Conservation (phyloP, 805 yeast genomes). For the Metschnikowia hibisci region DNA sequence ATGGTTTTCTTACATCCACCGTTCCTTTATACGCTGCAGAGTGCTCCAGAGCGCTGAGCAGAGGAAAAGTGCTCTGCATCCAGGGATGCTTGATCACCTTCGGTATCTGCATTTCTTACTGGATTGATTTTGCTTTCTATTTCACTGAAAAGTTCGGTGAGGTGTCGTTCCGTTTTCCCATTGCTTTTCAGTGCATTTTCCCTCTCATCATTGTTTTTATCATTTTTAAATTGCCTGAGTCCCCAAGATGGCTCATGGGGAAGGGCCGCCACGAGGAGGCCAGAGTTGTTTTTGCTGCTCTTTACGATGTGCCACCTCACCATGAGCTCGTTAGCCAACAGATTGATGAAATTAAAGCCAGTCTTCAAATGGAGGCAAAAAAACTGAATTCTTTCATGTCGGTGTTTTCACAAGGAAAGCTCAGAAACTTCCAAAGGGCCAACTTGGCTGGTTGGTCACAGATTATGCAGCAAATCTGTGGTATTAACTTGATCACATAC, state of each 20-base stretch:
- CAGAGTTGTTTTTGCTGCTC: constrained; percentile 16
- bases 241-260: constrained; percentile 42
- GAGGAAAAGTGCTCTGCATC: constrained; percentile 29
- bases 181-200: constrained; percentile 28
- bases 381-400: constrained; percentile 22
- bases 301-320: constrained; percentile 23
- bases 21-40: constrained; percentile 37
- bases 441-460: constrained; percentile 43
- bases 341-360: constrained; percentile 24
- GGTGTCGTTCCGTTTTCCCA: constrained; percentile 33
- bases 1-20: constrained; percentile 33
- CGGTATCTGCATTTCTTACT: constrained; percentile 31
- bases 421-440: constrained; percentile 47
- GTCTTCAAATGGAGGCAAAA: constrained; percentile 23
- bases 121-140: constrained; percentile 36
- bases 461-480: constrained; percentile 47
- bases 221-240: constrained; percentile 35
- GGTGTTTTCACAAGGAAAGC: constrained; percentile 40
- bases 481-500: constrained; percentile 45
- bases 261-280: constrained; percentile 30
- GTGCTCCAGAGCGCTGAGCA: constrained; percentile 30
- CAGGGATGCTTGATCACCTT: constrained; percentile 27
- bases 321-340: constrained; percentile 22
- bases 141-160: constrained; percentile 21
- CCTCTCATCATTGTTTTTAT: constrained; percentile 17